Evolutionary conservation across 2,329 filamentous ascomycete genomes (phyloP).

Genomic region (Fusarium sp.): DNA sequence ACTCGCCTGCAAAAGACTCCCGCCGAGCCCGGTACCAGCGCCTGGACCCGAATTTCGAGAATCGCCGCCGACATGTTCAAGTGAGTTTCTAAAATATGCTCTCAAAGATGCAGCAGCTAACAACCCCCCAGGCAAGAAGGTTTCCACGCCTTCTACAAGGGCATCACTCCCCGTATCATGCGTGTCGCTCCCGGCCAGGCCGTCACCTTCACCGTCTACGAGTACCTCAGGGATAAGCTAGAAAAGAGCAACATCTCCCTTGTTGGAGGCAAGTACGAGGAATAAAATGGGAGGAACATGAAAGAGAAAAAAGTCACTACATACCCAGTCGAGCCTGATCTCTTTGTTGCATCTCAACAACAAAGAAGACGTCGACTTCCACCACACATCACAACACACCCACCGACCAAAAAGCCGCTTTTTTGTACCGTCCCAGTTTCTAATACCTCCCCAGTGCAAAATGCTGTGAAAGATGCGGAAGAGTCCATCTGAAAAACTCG

Average conservation of each 20-base stretch:
- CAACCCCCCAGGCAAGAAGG: constrained; percentile 79
- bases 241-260: constrained; percentile 73
- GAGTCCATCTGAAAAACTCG: constrained; percentile 24
- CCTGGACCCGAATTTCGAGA: constrained; percentile 78
- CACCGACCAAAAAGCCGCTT: neutral
- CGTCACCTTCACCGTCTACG: constrained; percentile 81
- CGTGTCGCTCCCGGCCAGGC: constrained; percentile 95
- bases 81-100: constrained; percentile 53
- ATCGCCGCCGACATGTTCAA: constrained; percentile 90
- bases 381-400: neutral
- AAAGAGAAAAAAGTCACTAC: neutral
- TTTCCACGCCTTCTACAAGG: constrained; percentile 96
- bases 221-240: constrained; percentile 78
- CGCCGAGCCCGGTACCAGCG: constrained; percentile 82
- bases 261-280: constrained; percentile 74
- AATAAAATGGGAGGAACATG: constrained; percentile 57
- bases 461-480: constrained; percentile 27
- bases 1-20: constrained; percentile 93
- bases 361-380: neutral
- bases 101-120: neutral
- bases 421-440: constrained; percentile 20
- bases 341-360: neutral
- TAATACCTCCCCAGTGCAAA: constrained; percentile 31
- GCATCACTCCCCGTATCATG: constrained; percentile 98
- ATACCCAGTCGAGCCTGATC: neutral